Evolutionary conservation across 176 grass and related monocot genomes (phyloP), one percentile per base, ranked within the genome.

Genomic region (bread wheat (Triticum aestivum)): DNA sequence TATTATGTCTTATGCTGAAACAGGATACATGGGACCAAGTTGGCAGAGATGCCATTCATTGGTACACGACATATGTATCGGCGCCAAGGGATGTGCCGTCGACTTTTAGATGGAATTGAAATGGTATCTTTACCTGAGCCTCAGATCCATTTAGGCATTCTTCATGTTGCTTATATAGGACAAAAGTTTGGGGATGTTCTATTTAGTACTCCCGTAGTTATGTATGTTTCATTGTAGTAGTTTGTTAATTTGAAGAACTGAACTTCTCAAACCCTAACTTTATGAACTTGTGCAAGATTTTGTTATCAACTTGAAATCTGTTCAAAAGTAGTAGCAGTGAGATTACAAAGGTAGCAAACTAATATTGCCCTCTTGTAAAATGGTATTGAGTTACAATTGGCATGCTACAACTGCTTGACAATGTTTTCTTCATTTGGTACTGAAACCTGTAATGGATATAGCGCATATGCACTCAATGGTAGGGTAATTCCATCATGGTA

Each of bases 21-120:
- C 87, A 97, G 95, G 85, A 83, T 94, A 84, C 95, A 97, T 94
- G 95, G 95, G 41, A 93, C 83, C 79, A 97, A 91, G 84, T 77
- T 97, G 78, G 95, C 95, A 74, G 95, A 97, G 89, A 97, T 97
- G 95, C 95, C 95, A 61, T 97, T 97, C 87, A 93, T 94, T 84
- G 92, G 95, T 83, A 97, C 95, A 66, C 81, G 92, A 41, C 79
- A 85, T 83, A 91, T 93, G 87, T 94, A 97, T 68, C 92, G 95
- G 47, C 95, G 87, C 44, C 92, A 88, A 91, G 95, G 95, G 79
- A 97, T 97, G 95, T 94, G 92, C 85, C 92, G 91, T 61, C 89
- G 87, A 66, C 90, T 97, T 90, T 71, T 97, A 59, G 79, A 89
- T 89, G 95, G 89, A 84, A 97, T 97, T 52, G 91, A 97, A 97